These are phyloP conservation scores for Solanum chiquidenum DNA, from an alignment of 257 asterid genomes.

Conservation along the genomic window DNA sequence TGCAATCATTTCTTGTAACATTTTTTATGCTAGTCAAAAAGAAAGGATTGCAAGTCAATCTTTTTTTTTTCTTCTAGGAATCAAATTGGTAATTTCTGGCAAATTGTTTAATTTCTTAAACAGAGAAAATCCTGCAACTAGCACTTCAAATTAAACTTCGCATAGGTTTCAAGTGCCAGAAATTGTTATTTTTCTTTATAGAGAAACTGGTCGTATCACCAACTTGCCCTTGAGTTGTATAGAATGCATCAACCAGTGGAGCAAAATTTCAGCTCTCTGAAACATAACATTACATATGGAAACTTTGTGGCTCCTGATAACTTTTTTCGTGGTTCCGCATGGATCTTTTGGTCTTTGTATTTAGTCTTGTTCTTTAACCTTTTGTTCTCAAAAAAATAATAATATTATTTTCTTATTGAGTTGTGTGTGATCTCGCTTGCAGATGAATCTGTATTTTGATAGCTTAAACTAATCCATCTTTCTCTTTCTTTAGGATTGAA, in stretches of 20 bases:
- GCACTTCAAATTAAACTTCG: neutral
- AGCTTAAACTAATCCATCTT: conserved; percentile 11
- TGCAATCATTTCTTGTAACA: neutral
- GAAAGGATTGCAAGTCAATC: neutral
- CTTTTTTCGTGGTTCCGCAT: neutral
- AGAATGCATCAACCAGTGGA: neutral
- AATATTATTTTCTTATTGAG: neutral
- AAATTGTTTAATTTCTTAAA: neutral
- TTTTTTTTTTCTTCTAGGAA: neutral
- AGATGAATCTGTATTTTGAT: neutral
- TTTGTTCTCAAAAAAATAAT: no score
- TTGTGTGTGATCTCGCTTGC: neutral
- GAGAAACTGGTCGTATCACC: neutral
- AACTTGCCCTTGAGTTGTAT: neutral
- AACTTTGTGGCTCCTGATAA: neutral
- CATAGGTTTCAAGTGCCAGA: neutral
- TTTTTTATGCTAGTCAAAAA: neutral
- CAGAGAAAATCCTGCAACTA: neutral
- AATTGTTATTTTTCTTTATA: neutral
- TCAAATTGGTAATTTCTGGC: neutral
- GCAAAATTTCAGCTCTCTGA: neutral
- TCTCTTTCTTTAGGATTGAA: conserved; percentile 46
- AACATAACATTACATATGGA: neutral
- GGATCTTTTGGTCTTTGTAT: neutral
- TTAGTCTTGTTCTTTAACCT: neutral